Evolutionary conservation across 306 rosid species (phyloP), one percentile per base, ranked within the genome.

Genomic region (Chamaecrista fasciculata): DNA sequence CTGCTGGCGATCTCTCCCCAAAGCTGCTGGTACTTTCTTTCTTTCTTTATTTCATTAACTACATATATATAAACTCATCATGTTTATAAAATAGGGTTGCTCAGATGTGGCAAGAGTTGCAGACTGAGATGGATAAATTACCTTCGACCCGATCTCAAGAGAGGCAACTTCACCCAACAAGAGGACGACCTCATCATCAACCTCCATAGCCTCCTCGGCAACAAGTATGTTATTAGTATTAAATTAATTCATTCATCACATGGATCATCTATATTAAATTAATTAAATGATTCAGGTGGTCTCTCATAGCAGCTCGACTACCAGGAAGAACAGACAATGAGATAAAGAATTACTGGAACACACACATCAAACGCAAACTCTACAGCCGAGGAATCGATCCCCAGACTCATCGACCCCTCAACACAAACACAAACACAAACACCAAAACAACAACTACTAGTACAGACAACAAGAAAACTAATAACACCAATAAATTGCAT

Each of bases 261-360:
- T n/a, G n/a, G n/a, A n/a, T n/a, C n/a, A n/a, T n/a, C n/a, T n/a
- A n/a, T n/a, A n/a, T n/a, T n/a, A n/a, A n/a, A n/a, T n/a, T n/a
- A n/a, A n/a, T n/a, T n/a, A 29, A 29, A 2, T 2, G 5, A 29
- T 29, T 29, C 4, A 88, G 95, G 37, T 88, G 95, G 89, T 80
- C 95, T 37, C 16, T 70, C 9, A 88, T 88, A 43, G 91, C 95
- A 0, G 77, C 71, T 7, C 67, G 74, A 8, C 73, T 86, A 34
- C 89, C 89, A 0, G 89, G 91, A 25, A 79, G 95, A 75, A 88
- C 95, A 0, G 91, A 88, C 26, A 88, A 88, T 3, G 87, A 85
- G 74, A 84, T 88, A 10, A 88, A 88, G 81, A 88, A 88, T 69
- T 81, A 88, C 46, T 86, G 90, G 88, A 89, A 89, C 51, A 84